These are phyloP conservation scores for Phaeosphaeria sp. DNA, from an alignment of 2,329 filamentous ascomycete genomes.

Conservation along the genomic window DNA sequence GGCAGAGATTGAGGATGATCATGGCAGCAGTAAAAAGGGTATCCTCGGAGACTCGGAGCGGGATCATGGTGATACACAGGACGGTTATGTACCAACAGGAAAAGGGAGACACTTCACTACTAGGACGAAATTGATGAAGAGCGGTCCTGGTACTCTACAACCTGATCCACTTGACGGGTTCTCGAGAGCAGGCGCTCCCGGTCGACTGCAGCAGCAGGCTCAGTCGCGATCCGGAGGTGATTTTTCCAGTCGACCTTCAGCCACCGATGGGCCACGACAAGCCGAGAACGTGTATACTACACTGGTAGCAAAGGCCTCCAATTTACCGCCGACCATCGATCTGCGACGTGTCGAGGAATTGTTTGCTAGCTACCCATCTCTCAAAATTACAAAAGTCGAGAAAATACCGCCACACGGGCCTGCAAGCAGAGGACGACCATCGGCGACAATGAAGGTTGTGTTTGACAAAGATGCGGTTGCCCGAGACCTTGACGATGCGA, in stretches of 20 bases:
- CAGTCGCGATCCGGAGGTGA: conserved; percentile 23
- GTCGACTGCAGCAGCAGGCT: conserved; percentile 19
- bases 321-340: conserved; percentile 38
- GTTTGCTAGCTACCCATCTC: conserved; percentile 36
- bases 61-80: conserved; percentile 25
- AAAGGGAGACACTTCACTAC: conserved; percentile 40
- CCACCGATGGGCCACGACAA: conserved; percentile 19
- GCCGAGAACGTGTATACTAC: conserved; percentile 36
- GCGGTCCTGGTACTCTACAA: conserved; percentile 42
- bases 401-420: conserved; percentile 30
- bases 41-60: conserved; percentile 31
- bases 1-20: conserved; percentile 41
- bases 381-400: conserved; percentile 42
- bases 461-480: conserved; percentile 40
- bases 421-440: conserved; percentile 26
- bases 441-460: conserved; percentile 38
- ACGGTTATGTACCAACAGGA: conserved; percentile 37
- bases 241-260: conserved; percentile 19
- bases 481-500: conserved; percentile 38
- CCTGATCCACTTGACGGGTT: conserved; percentile 30
- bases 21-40: conserved; percentile 26
- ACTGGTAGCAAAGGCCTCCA: conserved; percentile 40
- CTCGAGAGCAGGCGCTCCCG: conserved; percentile 15
- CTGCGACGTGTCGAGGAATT: conserved; percentile 33
- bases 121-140: conserved; percentile 37